Evolutionary conservation across 495 filamentous ascomycete species (phyloP), one percentile per base, ranked within the genome.

Genomic region (Lasiosphaeria hispida): DNA sequence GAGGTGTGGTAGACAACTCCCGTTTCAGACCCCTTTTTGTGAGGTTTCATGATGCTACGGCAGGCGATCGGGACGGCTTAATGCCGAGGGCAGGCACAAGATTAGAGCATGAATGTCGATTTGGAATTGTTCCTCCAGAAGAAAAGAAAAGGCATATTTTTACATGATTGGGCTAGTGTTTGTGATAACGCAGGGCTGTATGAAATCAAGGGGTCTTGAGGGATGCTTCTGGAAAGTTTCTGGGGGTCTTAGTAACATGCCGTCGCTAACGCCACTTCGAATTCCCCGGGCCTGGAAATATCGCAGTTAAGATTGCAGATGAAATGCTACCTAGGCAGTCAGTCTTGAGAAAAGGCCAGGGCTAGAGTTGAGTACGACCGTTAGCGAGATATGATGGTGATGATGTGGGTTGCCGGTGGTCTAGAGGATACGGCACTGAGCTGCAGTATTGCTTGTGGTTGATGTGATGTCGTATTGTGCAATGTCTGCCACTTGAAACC

Each of bases 11-110:
- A 18, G 48, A 14, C 11, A 33, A 10, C 8, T 40, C 40, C 45
- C 38, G 61, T 63, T 63, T 63, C 61, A 63, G 61, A 59, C 43
- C 18, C 34, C 41, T 38, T 13, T 34, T 37, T 7, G 17, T 18
- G 17, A 14, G 57, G 61, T 63, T 63, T 57, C 56, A 62, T 6
- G 44, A 55, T 45, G 39, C 39, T 35, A 44, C 42, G 59, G 50
- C 48, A 33, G 55, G 23, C 53, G 63, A 60, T 65, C 63, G 63
- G 63, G 63, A 62, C 63, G 63, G 56, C 44, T 36, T 57, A 57
- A 57, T 53, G 60, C 63, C 63, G 63, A 58, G 48, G 48, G 53
- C 38, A 7, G 15, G 39, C 7, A 40, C 14, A 30, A 36, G 7
- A 17, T 37, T 19, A 52, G 58, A 44, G 58, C 55, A 59, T 59